phyloP scores from a whole-genome alignment of 2,329 filamentous ascomycete species.

The Kalaharituber pfeilii region DNA sequence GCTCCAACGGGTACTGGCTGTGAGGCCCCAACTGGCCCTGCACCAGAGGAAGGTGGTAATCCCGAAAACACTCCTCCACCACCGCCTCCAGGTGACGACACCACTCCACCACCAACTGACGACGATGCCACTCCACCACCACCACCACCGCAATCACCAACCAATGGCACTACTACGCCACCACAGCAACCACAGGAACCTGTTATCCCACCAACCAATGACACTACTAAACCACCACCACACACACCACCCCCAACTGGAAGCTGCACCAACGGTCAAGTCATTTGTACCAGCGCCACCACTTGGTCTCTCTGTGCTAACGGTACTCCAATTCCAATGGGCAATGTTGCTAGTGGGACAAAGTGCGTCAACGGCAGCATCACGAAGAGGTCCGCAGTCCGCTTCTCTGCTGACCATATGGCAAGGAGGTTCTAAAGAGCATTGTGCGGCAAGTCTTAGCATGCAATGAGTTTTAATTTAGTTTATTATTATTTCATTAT shows the following conservation, averaged over 20 bases:
- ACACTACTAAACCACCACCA: not conserved
- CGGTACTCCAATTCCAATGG: not conserved
- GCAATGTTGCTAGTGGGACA: not conserved
- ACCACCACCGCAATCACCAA: not conserved
- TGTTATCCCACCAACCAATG: not conserved
- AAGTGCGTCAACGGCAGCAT: not conserved
- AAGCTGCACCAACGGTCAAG: not conserved
- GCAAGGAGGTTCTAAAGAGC: not conserved
- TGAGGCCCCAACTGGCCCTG: conserved; percentile 23
- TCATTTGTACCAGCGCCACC: not conserved
- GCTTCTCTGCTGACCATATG: not conserved
- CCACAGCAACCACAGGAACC: not conserved
- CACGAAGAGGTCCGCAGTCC: not conserved
- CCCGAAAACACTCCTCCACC: not conserved
- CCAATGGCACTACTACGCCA: not conserved
- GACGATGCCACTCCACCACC: not conserved
- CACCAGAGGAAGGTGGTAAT: conserved; percentile 14
- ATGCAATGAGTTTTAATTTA: no score
- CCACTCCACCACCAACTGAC: not conserved
- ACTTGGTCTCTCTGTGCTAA: not conserved
- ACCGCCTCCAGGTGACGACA: not conserved
- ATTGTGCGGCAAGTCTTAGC: no score
- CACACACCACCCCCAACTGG: not conserved
- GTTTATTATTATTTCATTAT: no score
- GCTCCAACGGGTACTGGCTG: not conserved